Evolutionary conservation across 225 moss, liverwort and hornwort genomes (phyloP), one percentile per base, ranked within the genome.

Genomic region (Rhytidiadelphus loreus): DNA sequence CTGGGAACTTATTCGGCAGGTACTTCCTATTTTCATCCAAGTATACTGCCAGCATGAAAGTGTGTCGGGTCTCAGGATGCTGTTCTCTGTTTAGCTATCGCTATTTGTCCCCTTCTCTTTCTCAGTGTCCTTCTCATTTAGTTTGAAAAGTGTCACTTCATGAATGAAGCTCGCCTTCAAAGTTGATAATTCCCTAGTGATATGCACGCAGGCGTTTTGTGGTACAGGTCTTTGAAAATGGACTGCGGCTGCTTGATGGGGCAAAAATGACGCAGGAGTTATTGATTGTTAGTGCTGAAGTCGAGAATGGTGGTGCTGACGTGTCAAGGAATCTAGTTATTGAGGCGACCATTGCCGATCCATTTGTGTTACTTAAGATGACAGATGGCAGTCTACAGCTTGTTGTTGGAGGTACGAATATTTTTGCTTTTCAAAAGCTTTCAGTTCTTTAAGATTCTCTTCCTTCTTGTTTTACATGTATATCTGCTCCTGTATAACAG

Each of bases 1-100:
- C 96, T 81, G 99, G 96, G 48, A 99, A 99, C 68, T 91, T 99
- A 70, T 97, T 99, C 90, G 96, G 95, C 93, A 94, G 95, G 95
- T 95, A 89, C 46, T 62, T 53, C 75, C 46, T 76, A 44, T 80
- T 66, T 80, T 75, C 79, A 84, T 80, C n/a, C 29, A 23, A 48
- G 71, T 77, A 68, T 62, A 32, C 77, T 58, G 81, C 59, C 68
- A 52, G 64, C 66, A 86, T 77, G 83, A 62, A 74, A 77, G 35
- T 61, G 60, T 70, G 35, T 90, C 80, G 59, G 58, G 53, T 53
- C 71, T 53, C 71, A 75, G 76, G 81, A 81, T 48, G 28, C 56
- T 55, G 60, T 61, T 87, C 15, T 64, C 70, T 30, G n/a, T 82
- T 78, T 48, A 83, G 43, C 77, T 63, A 82, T 52, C 63, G n/a